Evolutionary conservation across 495 filamentous ascomycete species (phyloP), one percentile per base, ranked within the genome.

Genomic region (Staphylotrichum longicolle): DNA sequence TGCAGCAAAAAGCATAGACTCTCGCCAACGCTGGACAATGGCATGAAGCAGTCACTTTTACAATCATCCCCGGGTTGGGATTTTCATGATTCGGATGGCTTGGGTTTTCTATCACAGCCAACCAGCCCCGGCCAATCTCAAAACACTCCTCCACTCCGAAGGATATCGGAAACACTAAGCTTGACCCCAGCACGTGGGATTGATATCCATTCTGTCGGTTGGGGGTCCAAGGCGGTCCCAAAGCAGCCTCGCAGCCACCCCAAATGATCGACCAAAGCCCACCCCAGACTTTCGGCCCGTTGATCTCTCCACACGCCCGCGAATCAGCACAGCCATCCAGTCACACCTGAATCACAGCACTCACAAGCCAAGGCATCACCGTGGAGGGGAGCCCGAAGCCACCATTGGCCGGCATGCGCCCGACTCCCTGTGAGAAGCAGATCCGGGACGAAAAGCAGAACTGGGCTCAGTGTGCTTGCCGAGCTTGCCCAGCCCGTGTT

Each of bases 391-490:
- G 39, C 33, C 32, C 1, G 46, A 9, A 3, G 5, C 27, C 47
- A 5, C 40, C 37, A 62, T 62, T 62, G 60, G 60, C 60, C 47
- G 41, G 39, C 34, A 34, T 2, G 20, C 12, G 4, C 20, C 20
- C 20, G 30, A 34, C 45, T 10, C 30, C 15, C 44, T 27, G 20
- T 27, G 20, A 27, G 20, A 27, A 27, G 20, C 20, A 27, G 20
- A 27, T 27, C 20, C 20, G 20, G 20, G 20, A 27, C 20, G 20
- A 27, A 27, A 27, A 27, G 20, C 34, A 40, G 52, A 54, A 32
- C n/a, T 12, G 35, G 34, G 12, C 3, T 5, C 7, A 8, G n/a
- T 30, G 4, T 39, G 37, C 37, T 39, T 39, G 37, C 37, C 10
- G 20, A 7, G 37, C 37, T 44, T 46, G 15, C 33, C 51, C 44